These are phyloP conservation scores for Ceratocystis harringtonii DNA, from an alignment of 2,329 filamentous ascomycete genomes.

Conservation along the genomic window DNA sequence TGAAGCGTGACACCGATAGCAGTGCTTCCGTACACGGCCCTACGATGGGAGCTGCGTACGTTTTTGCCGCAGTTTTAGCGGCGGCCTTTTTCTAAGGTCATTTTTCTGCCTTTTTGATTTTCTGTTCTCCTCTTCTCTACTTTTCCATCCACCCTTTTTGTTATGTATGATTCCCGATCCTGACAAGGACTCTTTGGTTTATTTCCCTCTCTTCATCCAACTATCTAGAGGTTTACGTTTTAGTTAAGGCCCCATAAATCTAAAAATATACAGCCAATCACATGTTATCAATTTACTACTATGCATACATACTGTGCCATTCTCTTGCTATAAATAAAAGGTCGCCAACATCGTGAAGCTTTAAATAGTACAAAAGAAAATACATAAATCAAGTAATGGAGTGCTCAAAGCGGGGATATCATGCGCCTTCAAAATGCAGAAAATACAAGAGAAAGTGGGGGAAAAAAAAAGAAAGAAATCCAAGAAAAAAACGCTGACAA, in stretches of 20 bases:
- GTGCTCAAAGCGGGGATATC: conserved; percentile 2
- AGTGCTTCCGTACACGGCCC: background rate
- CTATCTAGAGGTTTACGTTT: background rate
- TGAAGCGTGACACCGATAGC: background rate
- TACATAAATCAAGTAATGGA: conserved; percentile 1
- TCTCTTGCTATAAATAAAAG: background rate
- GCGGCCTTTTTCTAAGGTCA: background rate
- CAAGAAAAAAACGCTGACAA: background rate
- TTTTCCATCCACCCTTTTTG: background rate
- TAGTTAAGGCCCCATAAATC: background rate
- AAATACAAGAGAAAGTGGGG: background rate
- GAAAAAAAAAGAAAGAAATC: background rate
- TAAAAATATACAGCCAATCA: background rate
- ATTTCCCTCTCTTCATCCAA: background rate
- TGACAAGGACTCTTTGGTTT: background rate
- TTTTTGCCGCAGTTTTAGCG: background rate
- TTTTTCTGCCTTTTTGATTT: background rate
- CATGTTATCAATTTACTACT: background rate
- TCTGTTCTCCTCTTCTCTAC: background rate
- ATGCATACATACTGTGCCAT: background rate
- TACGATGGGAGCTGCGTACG: background rate
- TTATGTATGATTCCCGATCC: background rate
- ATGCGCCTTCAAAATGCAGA: conserved; percentile 1
- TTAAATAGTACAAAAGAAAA: conserved; percentile 3
- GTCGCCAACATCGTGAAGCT: background rate